A percentile compares a stretch with the other conserved stretches of the same genome.
Evolutionary conservation across 1,139 yeast species (phyloP).

Genomic region (Debaryomyces sp.): DNA sequence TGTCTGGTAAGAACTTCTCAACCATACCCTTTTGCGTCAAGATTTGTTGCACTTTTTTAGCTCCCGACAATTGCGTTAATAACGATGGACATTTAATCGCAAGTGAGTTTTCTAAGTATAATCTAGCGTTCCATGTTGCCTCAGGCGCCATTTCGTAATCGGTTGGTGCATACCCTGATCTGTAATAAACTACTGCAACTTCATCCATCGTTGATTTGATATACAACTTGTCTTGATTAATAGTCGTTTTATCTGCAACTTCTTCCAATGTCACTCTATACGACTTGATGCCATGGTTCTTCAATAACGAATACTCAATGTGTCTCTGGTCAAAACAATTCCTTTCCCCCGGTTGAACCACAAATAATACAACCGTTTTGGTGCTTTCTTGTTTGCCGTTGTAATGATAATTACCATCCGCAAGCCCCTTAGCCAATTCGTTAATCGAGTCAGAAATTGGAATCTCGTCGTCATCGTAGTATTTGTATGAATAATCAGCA

Average conservation of each 20-base stretch:
- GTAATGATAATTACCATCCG: slow-evolving; percentile 64
- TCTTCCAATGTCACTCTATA: slow-evolving; percentile 70
- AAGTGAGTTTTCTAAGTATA: slow-evolving; percentile 65
- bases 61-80: slow-evolving; percentile 86
- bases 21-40: slow-evolving; percentile 60
- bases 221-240: slow-evolving; percentile 49
- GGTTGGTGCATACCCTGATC: slow-evolving; percentile 85
- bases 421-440: slow-evolving; percentile 70
- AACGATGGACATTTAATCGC: slow-evolving; percentile 94
- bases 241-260: slow-evolving; percentile 44
- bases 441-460: slow-evolving; percentile 69
- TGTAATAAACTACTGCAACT: slow-evolving; percentile 83
- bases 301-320: slow-evolving; percentile 70
- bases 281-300: slow-evolving; percentile 58
- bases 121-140: slow-evolving; percentile 76
- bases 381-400: slow-evolving; percentile 25
- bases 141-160: slow-evolving; percentile 60
- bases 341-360: slow-evolving; percentile 84
- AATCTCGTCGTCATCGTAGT: slow-evolving; percentile 51
- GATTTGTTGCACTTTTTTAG: slow-evolving; percentile 90
- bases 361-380: slow-evolving; percentile 65
- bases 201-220: slow-evolving; percentile 62
- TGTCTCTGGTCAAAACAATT: slow-evolving; percentile 91
- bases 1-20: slow-evolving; percentile 45
- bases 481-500: slow-evolving; percentile 32